Percentiles rank a stretch among this genome's conserved stretches.
phyloP scores from a whole-genome alignment of 2,329 filamentous ascomycete genomes.

The Penicillium sp. region DNA sequence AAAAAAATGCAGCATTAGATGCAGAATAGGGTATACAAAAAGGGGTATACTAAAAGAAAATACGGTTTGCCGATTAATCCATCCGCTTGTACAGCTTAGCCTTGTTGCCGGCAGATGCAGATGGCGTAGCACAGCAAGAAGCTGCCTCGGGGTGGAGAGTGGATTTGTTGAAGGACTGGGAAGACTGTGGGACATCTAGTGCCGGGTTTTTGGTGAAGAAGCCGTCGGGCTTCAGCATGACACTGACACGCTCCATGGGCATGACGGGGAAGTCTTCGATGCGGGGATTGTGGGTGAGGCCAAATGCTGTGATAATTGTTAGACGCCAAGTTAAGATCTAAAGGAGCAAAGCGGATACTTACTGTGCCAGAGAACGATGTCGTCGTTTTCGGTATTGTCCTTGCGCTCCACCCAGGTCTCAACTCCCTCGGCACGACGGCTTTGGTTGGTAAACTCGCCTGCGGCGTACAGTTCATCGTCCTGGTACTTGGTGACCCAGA shows the following conservation, averaged over 20 bases:
- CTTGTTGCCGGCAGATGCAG: slow-evolving; percentile 21
- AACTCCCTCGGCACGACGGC: slow-evolving; percentile 53
- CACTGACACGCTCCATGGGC: slow-evolving; percentile 57
- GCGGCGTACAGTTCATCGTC: slow-evolving; percentile 55
- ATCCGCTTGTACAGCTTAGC: slow-evolving; percentile 34
- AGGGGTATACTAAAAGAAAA: background rate
- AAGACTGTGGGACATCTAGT: slow-evolving; percentile 46
- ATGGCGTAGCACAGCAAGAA: slow-evolving; percentile 20
- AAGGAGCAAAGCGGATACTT: slow-evolving; percentile 32
- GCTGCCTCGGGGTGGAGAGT: slow-evolving; percentile 30
- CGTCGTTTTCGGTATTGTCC: slow-evolving; percentile 49
- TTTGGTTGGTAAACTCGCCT: slow-evolving; percentile 58
- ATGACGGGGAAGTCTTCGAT: slow-evolving; percentile 68
- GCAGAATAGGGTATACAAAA: background rate
- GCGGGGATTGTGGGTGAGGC: slow-evolving; percentile 64
- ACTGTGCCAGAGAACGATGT: slow-evolving; percentile 42
- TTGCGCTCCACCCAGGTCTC: slow-evolving; percentile 51
- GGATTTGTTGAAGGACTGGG: slow-evolving; percentile 44
- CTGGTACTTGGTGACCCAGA: slow-evolving; percentile 56
- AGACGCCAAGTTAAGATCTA: slow-evolving; percentile 17
- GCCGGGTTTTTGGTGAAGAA: slow-evolving; percentile 55
- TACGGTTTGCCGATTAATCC: slow-evolving; percentile 17
- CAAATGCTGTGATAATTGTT: slow-evolving; percentile 35
- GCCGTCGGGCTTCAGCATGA: slow-evolving; percentile 51
- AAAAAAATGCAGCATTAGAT: background rate